A percentile compares a stretch with the other conserved stretches of the same genome.
Evolutionary conservation across 306 rosid genomes (phyloP).

Genomic region (Cercis canadensis): DNA sequence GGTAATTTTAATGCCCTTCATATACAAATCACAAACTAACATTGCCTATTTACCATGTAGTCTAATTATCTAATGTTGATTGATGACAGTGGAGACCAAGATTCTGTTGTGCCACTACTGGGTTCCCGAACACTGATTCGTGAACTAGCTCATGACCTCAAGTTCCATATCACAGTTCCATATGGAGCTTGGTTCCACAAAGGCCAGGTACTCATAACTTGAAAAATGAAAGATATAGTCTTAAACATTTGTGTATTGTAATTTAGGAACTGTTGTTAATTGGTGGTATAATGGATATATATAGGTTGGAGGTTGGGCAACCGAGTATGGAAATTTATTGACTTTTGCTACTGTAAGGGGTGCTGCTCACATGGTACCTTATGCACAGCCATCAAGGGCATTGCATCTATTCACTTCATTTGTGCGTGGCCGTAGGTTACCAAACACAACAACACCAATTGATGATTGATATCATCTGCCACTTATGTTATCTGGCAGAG

Average conservation of each 20-base stretch:
- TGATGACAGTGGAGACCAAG: conserved; percentile 79
- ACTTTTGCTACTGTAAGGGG: conserved; percentile 87
- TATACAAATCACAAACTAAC: not conserved
- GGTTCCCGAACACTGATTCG: conserved; percentile 83
- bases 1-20: conserved; percentile 49
- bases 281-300: not conserved
- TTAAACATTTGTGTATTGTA: not conserved
- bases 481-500: not conserved
- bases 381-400: conserved; percentile 87
- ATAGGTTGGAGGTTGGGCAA: conserved; percentile 87
- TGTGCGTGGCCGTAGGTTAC: conserved; percentile 64
- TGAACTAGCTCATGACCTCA: conserved; percentile 75
- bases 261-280: not conserved
- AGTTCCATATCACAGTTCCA: conserved; percentile 67
- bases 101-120: conserved; percentile 82
- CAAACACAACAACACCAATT: conserved; percentile 63
- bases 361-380: conserved; percentile 94
- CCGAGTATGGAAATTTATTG: conserved; percentile 77
- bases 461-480: conserved; percentile 35
- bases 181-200: conserved; percentile 90
- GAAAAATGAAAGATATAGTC: too few relatives aligned
- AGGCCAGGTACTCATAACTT: conserved; percentile 63
- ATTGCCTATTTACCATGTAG: not conserved
- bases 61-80: conserved; percentile 3
- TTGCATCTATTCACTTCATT: conserved; percentile 74